Base-by-base conservation (phyloP, 2,329 filamentous ascomycete species). In the Cladosporium sp. region DNA sequence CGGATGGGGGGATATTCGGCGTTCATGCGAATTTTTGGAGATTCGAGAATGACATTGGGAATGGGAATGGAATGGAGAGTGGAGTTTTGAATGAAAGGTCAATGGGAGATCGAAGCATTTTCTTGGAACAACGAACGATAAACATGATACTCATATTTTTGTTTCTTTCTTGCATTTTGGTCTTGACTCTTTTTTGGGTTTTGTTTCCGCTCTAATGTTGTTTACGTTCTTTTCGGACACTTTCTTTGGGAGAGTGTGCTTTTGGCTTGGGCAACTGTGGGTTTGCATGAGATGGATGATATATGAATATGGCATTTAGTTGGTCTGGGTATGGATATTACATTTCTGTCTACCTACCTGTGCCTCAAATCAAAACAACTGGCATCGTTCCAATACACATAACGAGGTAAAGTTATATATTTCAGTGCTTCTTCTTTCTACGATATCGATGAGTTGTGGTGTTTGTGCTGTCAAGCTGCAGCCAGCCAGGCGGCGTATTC, bases 141-240 rank as follows among this genome's bases (percentile, higher is more conserved):
- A 62, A 62, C 47, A 62, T 62, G 59, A 62, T 32, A 58, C 21
- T 36, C 30, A 24, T 30, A 61, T 32, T 28, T 44, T 44, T 61
- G 12, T 55, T 52, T 61, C 18, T n/a, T 44, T 52, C 12, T 55
- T 26, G n/a, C 10, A 10, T 54, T 44, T 44, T 8, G 12, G 10
- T 18, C 32, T n/a, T 15, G 12, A 4, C 21, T 26, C 10, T n/a
- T 28, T n/a, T 12, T 28, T n/a, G 32, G 4, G 10, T 14, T 38
- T 5, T 41, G 24, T 6, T 60, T 60, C 15, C n/a, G 18, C 18
- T 44, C 18, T n/a, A 44, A n/a, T 44, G 38, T 14, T 36, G 11
- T 41, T 41, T 14, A 44, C 4, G 2, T 44, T n/a, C 6, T n/a
- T 44, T n/a, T 44, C 18, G 18, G 18, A n/a, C 38, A n/a, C 2